Conservation (phyloP, 495 filamentous ascomycete species). For the Podospora pseudocomata region DNA sequence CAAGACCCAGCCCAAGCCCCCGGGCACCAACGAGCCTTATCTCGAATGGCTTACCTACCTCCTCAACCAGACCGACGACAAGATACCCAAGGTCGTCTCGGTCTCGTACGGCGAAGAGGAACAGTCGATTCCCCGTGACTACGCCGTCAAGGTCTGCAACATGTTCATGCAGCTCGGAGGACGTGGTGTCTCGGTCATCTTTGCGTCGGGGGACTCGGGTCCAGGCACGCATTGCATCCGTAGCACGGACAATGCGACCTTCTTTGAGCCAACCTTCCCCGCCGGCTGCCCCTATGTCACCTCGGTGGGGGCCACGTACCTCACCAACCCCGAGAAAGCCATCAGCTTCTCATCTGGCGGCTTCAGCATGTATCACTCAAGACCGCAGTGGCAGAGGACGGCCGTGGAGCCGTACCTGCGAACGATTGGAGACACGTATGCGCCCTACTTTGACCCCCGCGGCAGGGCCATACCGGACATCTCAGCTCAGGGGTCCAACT, state of each 20-base stretch:
- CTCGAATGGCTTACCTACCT: conserved; percentile 65
- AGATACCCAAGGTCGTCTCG: conserved; percentile 70
- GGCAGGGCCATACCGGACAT: conserved; percentile 71
- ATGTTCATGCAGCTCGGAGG: conserved; percentile 62
- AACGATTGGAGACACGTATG: conserved; percentile 49
- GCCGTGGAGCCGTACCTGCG: conserved; percentile 58
- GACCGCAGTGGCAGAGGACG: conserved; percentile 57
- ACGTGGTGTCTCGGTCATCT: conserved; percentile 72
- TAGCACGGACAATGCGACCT: conserved; percentile 63
- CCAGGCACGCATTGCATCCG: conserved; percentile 67
- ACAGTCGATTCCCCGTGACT: conserved; percentile 64
- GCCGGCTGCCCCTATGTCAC: conserved; percentile 69
- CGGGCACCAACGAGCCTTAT: conserved; percentile 72
- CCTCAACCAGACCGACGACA: conserved; percentile 30
- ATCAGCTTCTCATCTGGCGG: conserved; percentile 56
- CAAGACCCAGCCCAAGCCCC: conserved; percentile 45
- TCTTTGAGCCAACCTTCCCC: conserved; percentile 56
- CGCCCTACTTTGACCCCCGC: conserved; percentile 47
- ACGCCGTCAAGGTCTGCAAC: conserved; percentile 67
- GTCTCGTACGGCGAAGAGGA: conserved; percentile 83
- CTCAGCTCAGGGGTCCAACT: conserved; percentile 52
- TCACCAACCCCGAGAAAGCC: conserved; percentile 58
- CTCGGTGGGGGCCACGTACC: conserved; percentile 64
- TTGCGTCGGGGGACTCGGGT: conserved; percentile 68
- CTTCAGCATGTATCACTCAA: conserved; percentile 63